Base-by-base conservation (phyloP, 208 protist species). In the Novymonas esmeraldas region DNA sequence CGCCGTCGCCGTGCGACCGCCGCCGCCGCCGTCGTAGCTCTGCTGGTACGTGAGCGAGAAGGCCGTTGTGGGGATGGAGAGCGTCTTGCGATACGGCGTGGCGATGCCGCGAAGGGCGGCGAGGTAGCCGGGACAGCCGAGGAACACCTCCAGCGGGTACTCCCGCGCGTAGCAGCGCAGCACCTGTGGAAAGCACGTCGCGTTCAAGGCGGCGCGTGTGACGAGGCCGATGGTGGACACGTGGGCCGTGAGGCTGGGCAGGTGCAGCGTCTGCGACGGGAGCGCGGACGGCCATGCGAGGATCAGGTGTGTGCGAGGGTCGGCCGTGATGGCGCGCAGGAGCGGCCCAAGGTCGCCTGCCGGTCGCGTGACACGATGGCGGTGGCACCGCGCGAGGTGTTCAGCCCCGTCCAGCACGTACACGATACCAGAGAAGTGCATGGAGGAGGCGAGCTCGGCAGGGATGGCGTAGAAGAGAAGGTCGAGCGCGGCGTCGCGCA, bases 71-170 rank as follows among this genome's bases (percentile, higher is more conserved):
- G 79, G 74, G 3, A 68, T 41, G 6, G 66, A 36, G 58, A 61
- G 44, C 13, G 24, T 52, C 22, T 60, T 57, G 51, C 59, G 54
- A 20, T 69, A 70, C 28, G 73, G 66, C 3, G 50, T 36, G 11
- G 77, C 48, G 9, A 91, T 38, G 7, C 54, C 57, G n/a, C 60
- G 54, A 13, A 95, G 44, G 4, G 64, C 31, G 0, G 76, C 59
- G 28, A 95, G 45, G 52, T 90, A 95, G 6, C 89, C 89, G 0
- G 89, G 89, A 29, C 77, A 74, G 16, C 89, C 85, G 11, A 91
- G 70, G 55, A 95, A 87, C 6, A 84, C 6, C 18, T 78, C 63
- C n/a, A 87, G 5, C 6, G 76, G 41, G 66, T 85, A 87, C 31
- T 64, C 44, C 49, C 61, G 58, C 2, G 42, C 64, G 0, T 58